A percentile compares a stretch with the other conserved stretches of the same genome.
These are phyloP conservation scores for Sesbania bispinosa DNA, from an alignment of 306 rosid genomes.

Conservation along the genomic window DNA sequence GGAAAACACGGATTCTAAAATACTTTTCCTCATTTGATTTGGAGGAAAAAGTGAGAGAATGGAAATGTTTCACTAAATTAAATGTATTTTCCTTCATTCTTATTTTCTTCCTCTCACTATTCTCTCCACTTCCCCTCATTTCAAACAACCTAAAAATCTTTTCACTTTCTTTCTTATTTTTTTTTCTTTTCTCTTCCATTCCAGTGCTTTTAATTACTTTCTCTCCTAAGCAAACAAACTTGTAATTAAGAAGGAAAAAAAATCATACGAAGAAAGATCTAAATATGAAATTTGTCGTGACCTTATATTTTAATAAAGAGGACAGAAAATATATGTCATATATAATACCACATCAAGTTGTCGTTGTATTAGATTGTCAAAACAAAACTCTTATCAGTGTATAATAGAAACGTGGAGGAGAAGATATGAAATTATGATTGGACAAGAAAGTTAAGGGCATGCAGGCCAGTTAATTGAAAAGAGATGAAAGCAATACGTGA, in stretches of 20 bases:
- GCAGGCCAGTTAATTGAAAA: slow-evolving; percentile 6
- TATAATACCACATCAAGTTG: not conserved
- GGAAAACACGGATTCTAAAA: too few relatives aligned
- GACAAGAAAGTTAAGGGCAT: slow-evolving; percentile 1
- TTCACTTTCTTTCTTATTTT: too few relatives aligned
- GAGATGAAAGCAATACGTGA: not conserved
- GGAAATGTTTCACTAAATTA: too few relatives aligned
- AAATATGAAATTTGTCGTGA: not conserved
- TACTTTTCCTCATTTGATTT: too few relatives aligned
- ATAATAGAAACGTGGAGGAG: not conserved
- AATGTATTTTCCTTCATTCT: too few relatives aligned
- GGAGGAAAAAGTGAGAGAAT: too few relatives aligned
- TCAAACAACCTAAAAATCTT: too few relatives aligned
- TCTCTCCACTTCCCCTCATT: too few relatives aligned
- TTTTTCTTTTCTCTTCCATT: too few relatives aligned
- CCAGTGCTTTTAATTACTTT: too few relatives aligned
- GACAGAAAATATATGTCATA: not conserved
- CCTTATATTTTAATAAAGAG: not conserved
- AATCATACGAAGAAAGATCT: not conserved
- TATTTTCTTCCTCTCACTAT: too few relatives aligned
- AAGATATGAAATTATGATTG: not conserved
- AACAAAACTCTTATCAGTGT: not conserved
- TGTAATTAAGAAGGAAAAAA: not conserved
- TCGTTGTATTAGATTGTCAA: not conserved
- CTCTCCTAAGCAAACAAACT: too few relatives aligned